Evolutionary conservation across 257 asterid genomes (phyloP), one percentile per base, ranked within the genome.

Genomic region (Plectranthus barbatus): DNA sequence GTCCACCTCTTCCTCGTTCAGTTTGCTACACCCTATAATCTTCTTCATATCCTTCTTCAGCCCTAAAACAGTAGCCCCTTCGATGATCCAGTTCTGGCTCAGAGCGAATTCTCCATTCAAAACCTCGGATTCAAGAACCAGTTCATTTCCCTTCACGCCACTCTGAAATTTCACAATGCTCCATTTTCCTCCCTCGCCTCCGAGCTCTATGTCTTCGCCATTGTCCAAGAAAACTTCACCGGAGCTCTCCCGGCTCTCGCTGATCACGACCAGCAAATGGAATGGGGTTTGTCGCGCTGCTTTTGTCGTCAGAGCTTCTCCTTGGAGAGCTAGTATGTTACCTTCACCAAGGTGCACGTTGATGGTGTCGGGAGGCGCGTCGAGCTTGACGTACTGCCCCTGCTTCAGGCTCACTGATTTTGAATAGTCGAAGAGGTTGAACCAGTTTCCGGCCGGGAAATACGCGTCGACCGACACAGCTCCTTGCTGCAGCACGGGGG

Each of bases 381-480:
- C 79, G 7, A 86, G 80, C 56, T 54, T 67, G 21, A 80, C 1
- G 21, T 37, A 66, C 3, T 47, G 2, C 51, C 88, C 87, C 11
- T 51, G 17, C 34, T 50, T 60, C 6, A 68, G 13, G 21, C 56
- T 66, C 46, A 84, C 13, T 0, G 79, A 69, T 47, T 57, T 74
- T 14, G 87, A 74, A 62, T 74, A 19, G 81, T 84, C 24, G 60
- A 84, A 81, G 61, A 86, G 78, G 61, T 80, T 80, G 44, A 80
- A 86, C 95, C 95, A 86, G 21, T 74, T 80, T 9, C 89, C 89
- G 0, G 80, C 77, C 0, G 95, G 91, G 36, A 86, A 74, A 54
- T 84, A 82, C 6, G 89, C 91, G 5, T 63, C 50, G 1, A 86
- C 85, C 4, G 81, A 66, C 31, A 60, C 70, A n/a, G 73, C 79